These are phyloP conservation scores for Knoxia roxburghii DNA, from an alignment of 257 asterid species.

Conservation along the genomic window DNA sequence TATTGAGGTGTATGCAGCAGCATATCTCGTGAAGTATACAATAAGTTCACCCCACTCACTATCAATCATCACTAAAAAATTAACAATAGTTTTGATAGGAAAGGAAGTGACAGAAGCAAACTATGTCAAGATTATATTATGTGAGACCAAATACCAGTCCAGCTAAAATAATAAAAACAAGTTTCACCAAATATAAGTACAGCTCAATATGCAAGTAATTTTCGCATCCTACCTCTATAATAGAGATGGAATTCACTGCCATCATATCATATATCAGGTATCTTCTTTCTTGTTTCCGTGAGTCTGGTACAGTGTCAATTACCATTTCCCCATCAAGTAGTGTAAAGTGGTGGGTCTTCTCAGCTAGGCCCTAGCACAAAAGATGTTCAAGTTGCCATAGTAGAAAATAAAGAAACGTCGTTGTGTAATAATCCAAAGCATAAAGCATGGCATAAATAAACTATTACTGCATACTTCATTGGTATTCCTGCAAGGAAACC, in stretches of 20 bases:
- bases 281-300: slow-evolving; percentile 81
- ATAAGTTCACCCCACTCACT: background rate
- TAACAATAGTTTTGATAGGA: background rate
- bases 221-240: slow-evolving; percentile 62
- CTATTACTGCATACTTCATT: slow-evolving; percentile 55
- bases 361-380: slow-evolving; percentile 48
- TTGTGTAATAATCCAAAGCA: background rate
- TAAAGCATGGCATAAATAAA: background rate
- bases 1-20: background rate
- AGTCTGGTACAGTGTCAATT: slow-evolving; percentile 79
- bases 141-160: too few species aligned
- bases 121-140: background rate
- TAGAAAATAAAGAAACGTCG: background rate
- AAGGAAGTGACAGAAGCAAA: background rate
- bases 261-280: slow-evolving; percentile 97
- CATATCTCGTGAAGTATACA: background rate
- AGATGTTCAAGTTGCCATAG: slow-evolving; percentile 15
- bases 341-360: slow-evolving; percentile 79
- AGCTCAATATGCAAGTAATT: background rate
- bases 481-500: slow-evolving; percentile 75
- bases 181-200: background rate
- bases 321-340: slow-evolving; percentile 99
- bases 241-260: slow-evolving; percentile 66
- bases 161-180: background rate
- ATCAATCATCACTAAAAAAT: background rate